Base-by-base conservation (phyloP, 495 filamentous ascomycete species). In the Daldinia caldariorum region DNA sequence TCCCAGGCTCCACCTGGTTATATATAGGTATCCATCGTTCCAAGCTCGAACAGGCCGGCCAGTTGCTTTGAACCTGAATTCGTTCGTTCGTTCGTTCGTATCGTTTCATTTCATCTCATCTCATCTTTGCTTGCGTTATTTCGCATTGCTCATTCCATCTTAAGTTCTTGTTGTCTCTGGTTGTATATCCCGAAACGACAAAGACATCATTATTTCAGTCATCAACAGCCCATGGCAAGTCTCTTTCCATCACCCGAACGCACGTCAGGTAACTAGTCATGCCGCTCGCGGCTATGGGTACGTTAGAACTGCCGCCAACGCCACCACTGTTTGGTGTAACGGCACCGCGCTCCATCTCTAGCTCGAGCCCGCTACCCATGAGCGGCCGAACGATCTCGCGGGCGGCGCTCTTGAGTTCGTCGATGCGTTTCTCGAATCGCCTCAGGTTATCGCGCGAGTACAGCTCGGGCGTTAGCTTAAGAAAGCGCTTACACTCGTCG, bases 401-500 rank as follows among this genome's bases (percentile, higher is more conserved):
- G 29, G 93, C 94, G 72, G 92, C 82, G 47, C 84, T 84, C 79
- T 97, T 97, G 18, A 97, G 82, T 79, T 97, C 94, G 49, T 97
- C 94, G 72, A 97, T 86, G 41, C 91, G 84, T 76, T 90, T 88
- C 83, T 97, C 94, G 66, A 97, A 96, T 53, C 88, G 84, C 63
- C 90, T 88, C 32, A 97, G 74, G 20, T 89, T 91, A 10, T 97
- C 94, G 12, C 94, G 83, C 18, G 80, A 72, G 79, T 91, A 87
- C 83, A 94, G 16, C 7, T 90, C 92, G 31, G 81, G 91, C 67
- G 80, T 88, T 18, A 93, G 80, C 71, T 94, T 94, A 34, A 97
- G 83, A 61, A 97, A 97, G 29, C 88, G 87, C 78, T 97, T 97
- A 69, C 94, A 88, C 69, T 97, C 93, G 70, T 96, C 93, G 74